Base-by-base conservation (phyloP, 2,329 filamentous ascomycete species). In the Pseudocercospora macadamiae region DNA sequence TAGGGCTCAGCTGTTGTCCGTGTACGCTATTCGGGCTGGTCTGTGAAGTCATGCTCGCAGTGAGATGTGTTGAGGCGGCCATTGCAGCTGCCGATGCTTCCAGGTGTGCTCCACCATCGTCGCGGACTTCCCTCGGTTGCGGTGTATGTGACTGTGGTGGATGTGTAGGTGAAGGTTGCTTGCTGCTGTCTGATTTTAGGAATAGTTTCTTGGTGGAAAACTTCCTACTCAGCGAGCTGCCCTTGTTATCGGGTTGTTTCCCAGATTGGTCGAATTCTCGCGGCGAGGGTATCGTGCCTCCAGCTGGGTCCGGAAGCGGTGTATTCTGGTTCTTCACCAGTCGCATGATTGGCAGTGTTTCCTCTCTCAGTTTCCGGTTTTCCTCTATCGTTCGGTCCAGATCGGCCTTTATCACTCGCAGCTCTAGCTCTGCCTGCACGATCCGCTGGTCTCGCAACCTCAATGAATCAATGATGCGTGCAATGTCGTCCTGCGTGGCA, bases 401-500 rank as follows among this genome's bases (percentile, higher is more conserved):
- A 59, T 81, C 78, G 51, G 79, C 76, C 59, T 76, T 88, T 69
- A 97, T 83, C 61, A 89, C 86, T 63, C 89, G 86, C 71, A 97
- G 77, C 71, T 97, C 92, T 59, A 87, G 84, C 75, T 97, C 93
- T 23, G 93, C 84, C 42, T 90, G 81, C 64, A 86, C 86, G 77
- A 97, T 93, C 59, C 92, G 88, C 76, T 97, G 91, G 74, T 99
- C 95, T 66, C 95, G 89, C 63, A 96, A 80, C 65, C 90, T 88
- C 45, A 99, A 86, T 62, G 96, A 92, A 70, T 93, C 90, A 62
- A 96, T 93, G 18, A 99, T 84, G 54, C 93, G 87, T 64, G 91
- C 89, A 70, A 99, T 91, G 71, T 99, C 95, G 70, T 96, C 93
- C 66, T 96, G 86, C 0, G 93, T 96, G 4, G 93, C 93, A 37